Percentiles rank a stretch among this genome's conserved stretches.
Evolutionary conservation across 352 stramenopile species (phyloP).

Genomic region (Phytophthora pluvialis): DNA sequence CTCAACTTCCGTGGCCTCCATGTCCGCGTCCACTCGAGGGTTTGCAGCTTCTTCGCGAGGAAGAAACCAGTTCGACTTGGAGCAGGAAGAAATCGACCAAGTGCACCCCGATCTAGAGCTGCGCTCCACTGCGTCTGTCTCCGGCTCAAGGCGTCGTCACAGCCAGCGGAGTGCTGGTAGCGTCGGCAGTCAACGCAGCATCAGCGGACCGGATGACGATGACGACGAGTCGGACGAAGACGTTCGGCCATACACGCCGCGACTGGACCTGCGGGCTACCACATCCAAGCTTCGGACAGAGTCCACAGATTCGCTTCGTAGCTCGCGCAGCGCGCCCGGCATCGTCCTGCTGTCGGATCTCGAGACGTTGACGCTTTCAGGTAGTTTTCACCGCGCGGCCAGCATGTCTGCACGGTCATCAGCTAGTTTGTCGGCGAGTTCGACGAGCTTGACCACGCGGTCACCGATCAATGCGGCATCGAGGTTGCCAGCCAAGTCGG

Average conservation of each 20-base stretch:
- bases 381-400: slow-evolving; percentile 49
- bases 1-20: slow-evolving; percentile 34
- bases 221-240: slow-evolving; percentile 32
- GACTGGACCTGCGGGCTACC: slow-evolving; percentile 25
- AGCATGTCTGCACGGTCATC: slow-evolving; percentile 32
- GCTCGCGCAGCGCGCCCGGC: slow-evolving; percentile 46
- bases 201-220: slow-evolving; percentile 32
- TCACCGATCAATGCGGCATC: slow-evolving; percentile 16
- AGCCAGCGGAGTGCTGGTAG: slow-evolving; percentile 37
- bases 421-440: slow-evolving; percentile 22
- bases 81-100: slow-evolving; percentile 37
- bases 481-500: slow-evolving; percentile 23
- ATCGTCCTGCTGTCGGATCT: slow-evolving; percentile 73
- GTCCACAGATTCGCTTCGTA: slow-evolving; percentile 49
- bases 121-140: slow-evolving; percentile 30
- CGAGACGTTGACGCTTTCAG: slow-evolving; percentile 66
- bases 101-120: slow-evolving; percentile 35
- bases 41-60: slow-evolving; percentile 19
- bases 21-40: slow-evolving; percentile 29
- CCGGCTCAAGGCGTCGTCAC: slow-evolving; percentile 22
- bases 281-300: slow-evolving; percentile 51
- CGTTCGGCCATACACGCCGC: slow-evolving; percentile 20
- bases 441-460: slow-evolving; percentile 12
- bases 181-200: slow-evolving; percentile 30
- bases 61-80: slow-evolving; percentile 25